Conservation (phyloP, 2,329 filamentous ascomycete genomes). For the Aspergillus sojae region DNA sequence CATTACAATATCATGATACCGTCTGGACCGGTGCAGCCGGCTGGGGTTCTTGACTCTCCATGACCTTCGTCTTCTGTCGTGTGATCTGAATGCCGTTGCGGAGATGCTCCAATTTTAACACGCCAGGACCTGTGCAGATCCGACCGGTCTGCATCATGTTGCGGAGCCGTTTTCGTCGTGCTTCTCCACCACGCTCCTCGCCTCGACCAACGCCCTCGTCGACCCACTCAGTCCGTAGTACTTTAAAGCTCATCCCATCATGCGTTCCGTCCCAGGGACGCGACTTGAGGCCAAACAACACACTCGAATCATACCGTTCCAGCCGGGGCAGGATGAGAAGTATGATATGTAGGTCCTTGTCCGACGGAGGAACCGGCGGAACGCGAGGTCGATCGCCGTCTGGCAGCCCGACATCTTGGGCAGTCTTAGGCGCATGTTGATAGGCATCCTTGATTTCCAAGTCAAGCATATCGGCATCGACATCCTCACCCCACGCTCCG, state of each 20-base stretch:
- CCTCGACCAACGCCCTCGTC: constrained; percentile 63
- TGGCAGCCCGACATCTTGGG: constrained; percentile 38
- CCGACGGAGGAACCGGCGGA: constrained; percentile 57
- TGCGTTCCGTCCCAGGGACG: constrained; percentile 76
- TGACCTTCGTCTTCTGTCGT: constrained; percentile 24
- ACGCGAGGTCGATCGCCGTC: constrained; percentile 34
- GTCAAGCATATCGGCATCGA: constrained; percentile 70
- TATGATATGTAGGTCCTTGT: constrained; percentile 84
- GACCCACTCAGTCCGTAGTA: constrained; percentile 81
- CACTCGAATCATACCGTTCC: constrained; percentile 73
- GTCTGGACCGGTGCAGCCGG: constrained; percentile 32
- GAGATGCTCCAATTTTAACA: constrained; percentile 39
- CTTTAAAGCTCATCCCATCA: constrained; percentile 87
- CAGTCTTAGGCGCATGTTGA: constrained; percentile 44
- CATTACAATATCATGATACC: constrained; percentile 29
- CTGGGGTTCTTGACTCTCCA: constrained; percentile 28
- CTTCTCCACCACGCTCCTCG: constrained; percentile 50
- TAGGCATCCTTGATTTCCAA: constrained; percentile 53
- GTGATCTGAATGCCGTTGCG: constrained; percentile 36
- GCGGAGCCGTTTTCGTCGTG: constrained; percentile 53
- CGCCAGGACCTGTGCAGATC: constrained; percentile 44
- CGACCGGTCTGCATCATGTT: constrained; percentile 46
- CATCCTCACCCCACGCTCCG: constrained; percentile 80
- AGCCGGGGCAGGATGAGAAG: constrained; percentile 80
- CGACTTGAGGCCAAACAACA: constrained; percentile 79